Evolutionary conservation across 2,329 filamentous ascomycete genomes (phyloP).

Genomic region (Fusarium guadeloupense): DNA sequence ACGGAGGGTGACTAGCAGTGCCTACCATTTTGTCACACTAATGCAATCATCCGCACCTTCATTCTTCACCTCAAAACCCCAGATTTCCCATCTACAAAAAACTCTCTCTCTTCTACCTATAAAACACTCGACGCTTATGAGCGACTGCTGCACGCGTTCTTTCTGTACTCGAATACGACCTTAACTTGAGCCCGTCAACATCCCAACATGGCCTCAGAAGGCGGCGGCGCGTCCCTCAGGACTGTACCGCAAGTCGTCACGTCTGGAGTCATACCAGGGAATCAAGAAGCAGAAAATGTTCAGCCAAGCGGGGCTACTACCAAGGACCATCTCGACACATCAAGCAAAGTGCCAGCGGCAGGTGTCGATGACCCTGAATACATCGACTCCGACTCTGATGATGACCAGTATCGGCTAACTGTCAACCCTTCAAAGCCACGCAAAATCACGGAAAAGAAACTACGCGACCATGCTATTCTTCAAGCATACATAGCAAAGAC

Average conservation of each 20-base stretch:
- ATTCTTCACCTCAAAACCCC: background rate
- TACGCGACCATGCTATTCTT: conserved; percentile 61
- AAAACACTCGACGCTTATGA: background rate
- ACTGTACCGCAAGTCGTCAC: background rate
- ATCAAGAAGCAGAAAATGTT: background rate
- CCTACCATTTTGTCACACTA: background rate
- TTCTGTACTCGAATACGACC: no score
- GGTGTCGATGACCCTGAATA: conserved; percentile 15
- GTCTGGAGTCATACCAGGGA: background rate
- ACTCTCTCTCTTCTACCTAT: background rate
- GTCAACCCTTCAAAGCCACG: conserved; percentile 47
- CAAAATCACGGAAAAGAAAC: conserved; percentile 58
- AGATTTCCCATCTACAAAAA: background rate
- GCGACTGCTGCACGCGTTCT: no score
- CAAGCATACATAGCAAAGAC: conserved; percentile 53
- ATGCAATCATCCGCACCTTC: background rate
- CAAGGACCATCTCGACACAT: background rate
- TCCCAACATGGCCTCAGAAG: conserved; percentile 2
- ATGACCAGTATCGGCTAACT: conserved; percentile 43
- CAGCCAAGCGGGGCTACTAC: no score
- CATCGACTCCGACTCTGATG: conserved; percentile 35
- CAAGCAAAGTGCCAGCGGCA: background rate
- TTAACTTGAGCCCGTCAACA: background rate
- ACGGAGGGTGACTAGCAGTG: background rate
- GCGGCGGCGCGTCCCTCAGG: background rate